Evolutionary conservation across 441 rosid species (phyloP), one percentile per base, ranked within the genome.

Genomic region (Populus hybrid): DNA sequence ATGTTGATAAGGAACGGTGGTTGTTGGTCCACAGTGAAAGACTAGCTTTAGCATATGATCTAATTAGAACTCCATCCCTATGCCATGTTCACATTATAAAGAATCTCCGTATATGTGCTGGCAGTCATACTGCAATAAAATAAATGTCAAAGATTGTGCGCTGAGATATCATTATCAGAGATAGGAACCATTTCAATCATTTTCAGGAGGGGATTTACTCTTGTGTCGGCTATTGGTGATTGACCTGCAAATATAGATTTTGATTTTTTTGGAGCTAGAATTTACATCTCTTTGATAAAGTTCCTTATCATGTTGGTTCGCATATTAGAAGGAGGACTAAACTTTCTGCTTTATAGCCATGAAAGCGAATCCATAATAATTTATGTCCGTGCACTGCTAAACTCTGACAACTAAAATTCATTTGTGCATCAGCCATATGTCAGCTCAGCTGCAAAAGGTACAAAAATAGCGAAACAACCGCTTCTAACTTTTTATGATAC

Each of bases 1-100:
- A 88, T 74, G 89, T 86, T 75, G 90, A 88, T 70, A 93, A 92
- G 85, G 86, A 84, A 72, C 87, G 81, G 24, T 84, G 85, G 74
- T 75, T 92, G 84, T 95, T 97, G 98, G 78, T 89, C 70, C 98
- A 93, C 83, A 89, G 95, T 79, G 99, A 92, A 85, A 90, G 95
- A 85, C 77, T 95, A 72, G 97, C 98, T 86, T 79, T 95, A 59
- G 98, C 94, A 32, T 93, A 79, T 85, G 91, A 85, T 46, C 85
- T 95, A 67, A 79, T 88, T 79, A 88, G 84, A 87, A 84, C 78
- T 59, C 85, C 96, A 38, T 77, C 84, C n/a, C 80, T 86, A 75
- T 84, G 86, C 72, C 84, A 83, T 34, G 83, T 95, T 76, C 85
- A 90, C 42, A 90, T 93, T 65, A 90, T 92, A 46, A 93, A 95